Base-by-base conservation (phyloP, 805 yeast genomes). In the Starmerella floricola region DNA sequence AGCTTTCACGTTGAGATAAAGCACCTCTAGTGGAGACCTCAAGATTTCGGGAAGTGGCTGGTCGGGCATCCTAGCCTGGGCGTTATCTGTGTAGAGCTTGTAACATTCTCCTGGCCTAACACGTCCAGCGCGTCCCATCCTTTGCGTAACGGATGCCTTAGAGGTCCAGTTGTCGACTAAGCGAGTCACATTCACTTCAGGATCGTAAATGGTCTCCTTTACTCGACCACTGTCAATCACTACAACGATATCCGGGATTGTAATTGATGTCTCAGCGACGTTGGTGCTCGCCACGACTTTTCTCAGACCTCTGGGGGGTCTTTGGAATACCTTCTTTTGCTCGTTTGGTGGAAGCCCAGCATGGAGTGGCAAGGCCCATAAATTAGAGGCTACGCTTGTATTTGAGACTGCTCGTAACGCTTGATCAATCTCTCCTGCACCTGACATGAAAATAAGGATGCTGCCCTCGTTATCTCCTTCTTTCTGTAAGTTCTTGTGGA, bases 111-210 rank as follows among this genome's bases (percentile, higher is more conserved):
- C 98, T 20, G 68, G 68, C 28, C 78, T 73, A 11, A 88, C 85
- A 72, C 98, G 87, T 49, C 98, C 98, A n/a, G 96, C 88, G 66
- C 98, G 81, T 59, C 98, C 98, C 59, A 95, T 69, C 63, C 98
- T 73, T 61, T 88, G 98, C 18, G 76, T 72, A 18, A 78, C 78
- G 55, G 93, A 95, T 0, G 97, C 96, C 48, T 73, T 73, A 0
- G 97, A 87, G 18, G 85, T 84, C 85, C 94, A 88, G 3, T 70
- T 67, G 53, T 88, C 96, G 4, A 76, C 67, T 36, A 88, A 67
- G 41, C 73, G 73, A 0, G 91, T 77, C 4, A 86, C 72, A 51
- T 81, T 81, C 13, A 76, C 66, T 29, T 64, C 67, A 0, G 84
- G 54, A 56, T 84, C 87, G 55, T 76, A 88, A 21, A 73, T 71